Conservation (phyloP, 2,329 filamentous ascomycete genomes). For the Aspergillus nomiae region DNA sequence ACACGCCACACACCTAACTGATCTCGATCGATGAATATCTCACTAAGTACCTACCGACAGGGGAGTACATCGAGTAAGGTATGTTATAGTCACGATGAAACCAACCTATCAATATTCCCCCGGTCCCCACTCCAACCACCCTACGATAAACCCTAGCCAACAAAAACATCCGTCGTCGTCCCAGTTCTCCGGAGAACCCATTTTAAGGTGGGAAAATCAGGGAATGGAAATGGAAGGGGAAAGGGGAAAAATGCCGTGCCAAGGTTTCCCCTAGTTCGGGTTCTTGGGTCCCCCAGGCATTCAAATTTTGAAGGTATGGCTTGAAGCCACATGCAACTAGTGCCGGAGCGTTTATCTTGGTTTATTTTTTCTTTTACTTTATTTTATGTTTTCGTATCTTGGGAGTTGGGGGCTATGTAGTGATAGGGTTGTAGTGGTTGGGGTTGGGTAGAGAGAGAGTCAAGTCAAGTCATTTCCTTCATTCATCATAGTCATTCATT, state of each 20-base stretch:
- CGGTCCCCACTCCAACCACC: background rate
- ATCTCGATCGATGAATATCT: too few species aligned
- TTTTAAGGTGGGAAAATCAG: background rate
- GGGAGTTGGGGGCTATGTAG: background rate
- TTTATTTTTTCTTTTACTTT: background rate
- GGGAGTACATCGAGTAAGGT: background rate
- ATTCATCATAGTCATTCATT: background rate
- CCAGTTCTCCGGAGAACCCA: background rate
- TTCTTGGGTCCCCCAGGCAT: background rate
- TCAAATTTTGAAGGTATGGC: background rate
- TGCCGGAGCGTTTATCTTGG: slow-evolving; percentile 3
- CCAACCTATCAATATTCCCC: background rate
- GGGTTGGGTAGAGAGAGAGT: background rate
- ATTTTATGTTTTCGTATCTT: too few species aligned
- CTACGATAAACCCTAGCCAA: background rate
- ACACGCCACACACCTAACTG: too few species aligned
- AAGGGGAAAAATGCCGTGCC: background rate
- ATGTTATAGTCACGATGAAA: background rate
- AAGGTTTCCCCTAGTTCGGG: background rate
- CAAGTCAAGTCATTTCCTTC: background rate
- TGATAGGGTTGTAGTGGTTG: background rate
- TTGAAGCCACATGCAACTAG: slow-evolving; percentile 5
- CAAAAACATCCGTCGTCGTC: background rate
- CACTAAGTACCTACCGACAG: background rate
- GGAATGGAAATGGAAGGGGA: background rate